Base-by-base conservation (phyloP, 2,329 filamentous ascomycete species). In the Nigrospora sphaerica region DNA sequence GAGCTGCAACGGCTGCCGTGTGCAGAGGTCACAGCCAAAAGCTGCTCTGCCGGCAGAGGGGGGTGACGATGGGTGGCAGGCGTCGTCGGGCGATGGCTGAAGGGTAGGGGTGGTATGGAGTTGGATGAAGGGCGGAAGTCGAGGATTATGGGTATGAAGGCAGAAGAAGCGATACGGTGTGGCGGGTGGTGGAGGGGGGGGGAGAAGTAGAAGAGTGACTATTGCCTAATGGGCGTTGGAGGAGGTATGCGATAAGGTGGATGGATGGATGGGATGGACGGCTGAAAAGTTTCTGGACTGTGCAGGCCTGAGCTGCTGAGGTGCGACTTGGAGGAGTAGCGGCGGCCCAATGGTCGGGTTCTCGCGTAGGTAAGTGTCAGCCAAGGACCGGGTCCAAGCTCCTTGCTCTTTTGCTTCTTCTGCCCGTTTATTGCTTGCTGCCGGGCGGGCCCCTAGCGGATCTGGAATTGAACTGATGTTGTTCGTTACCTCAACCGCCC, bases 151-250 rank as follows among this genome's bases (percentile, higher is more conserved):
- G 34, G 23, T 28, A 28, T 4, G 19, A n/a, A n/a, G n/a, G n/a
- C n/a, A 23, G 23, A 28, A 34, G 40, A 46, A 35, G 44, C 39
- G 42, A 37, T 17, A 39, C 42, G 42, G 16, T 34, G 23, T 34
- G 32, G 7, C 51, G 46, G n/a, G 46, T 46, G 43, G 42, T 50
- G 44, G 40, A 41, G 44, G 38, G 45, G 39, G 43, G 41, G 42
- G 41, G 46, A 45, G 47, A 45, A 49, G 46, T 46, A 46, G 44
- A 49, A 52, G 44, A 45, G 44, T 54, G 52, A 54, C 48, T 39
- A 34, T 28, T 45, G n/a, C 38, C 34, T 6, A 32, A n/a, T n/a
- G 19, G 32, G 40, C 33, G 39, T 16, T 42, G 17, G 39, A 42
- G 31, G 31, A 42, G 31, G 31, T 42, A 19, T 32, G 32, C 16